A percentile compares a stretch with the other conserved stretches of the same genome.
Evolutionary conservation across 495 filamentous ascomycete species (phyloP).

Genomic region (Penicillium bovifimosum): DNA sequence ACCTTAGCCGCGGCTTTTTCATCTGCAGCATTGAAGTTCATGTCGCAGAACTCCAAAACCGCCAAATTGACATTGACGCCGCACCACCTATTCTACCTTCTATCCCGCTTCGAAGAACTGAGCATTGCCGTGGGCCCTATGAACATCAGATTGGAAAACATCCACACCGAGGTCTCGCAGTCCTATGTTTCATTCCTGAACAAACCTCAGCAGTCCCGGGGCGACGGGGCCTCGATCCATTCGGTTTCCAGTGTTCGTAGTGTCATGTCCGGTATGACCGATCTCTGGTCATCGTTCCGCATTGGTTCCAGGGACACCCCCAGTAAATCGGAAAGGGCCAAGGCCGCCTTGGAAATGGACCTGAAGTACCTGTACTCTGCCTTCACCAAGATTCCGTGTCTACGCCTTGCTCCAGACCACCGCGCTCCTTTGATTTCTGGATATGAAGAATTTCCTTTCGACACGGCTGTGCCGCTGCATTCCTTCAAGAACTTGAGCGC

Average conservation of each 20-base stretch:
- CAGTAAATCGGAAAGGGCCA: conserved; percentile 79
- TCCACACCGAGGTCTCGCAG: conserved; percentile 78
- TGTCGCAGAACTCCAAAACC: conserved; percentile 77
- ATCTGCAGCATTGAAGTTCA: conserved; percentile 75
- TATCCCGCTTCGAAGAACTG: conserved; percentile 90
- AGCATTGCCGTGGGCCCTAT: conserved; percentile 87
- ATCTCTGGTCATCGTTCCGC: conserved; percentile 84
- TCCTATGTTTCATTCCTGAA: conserved; percentile 94
- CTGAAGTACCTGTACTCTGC: conserved; percentile 95
- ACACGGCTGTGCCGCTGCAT: conserved; percentile 91
- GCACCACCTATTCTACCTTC: conserved; percentile 93
- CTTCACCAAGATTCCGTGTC: conserved; percentile 95
- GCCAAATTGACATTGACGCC: conserved; percentile 92
- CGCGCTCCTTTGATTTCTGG: conserved; percentile 81
- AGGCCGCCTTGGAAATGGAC: conserved; percentile 75
- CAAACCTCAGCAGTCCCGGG: conserved; percentile 64
- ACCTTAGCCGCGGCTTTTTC: conserved; percentile 78
- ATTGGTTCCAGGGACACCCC: conserved; percentile 67
- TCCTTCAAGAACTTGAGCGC: conserved; percentile 94
- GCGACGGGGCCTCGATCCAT: conserved; percentile 84
- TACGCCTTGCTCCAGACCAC: conserved; percentile 83
- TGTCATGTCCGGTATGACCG: conserved; percentile 92
- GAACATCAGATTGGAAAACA: conserved; percentile 91
- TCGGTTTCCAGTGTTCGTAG: conserved; percentile 96
- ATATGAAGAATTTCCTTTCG: conserved; percentile 97